Percentiles rank a stretch among this genome's conserved stretches.
Evolutionary conservation across 306 rosid species (phyloP).

Genomic region (Lablab purpureus): DNA sequence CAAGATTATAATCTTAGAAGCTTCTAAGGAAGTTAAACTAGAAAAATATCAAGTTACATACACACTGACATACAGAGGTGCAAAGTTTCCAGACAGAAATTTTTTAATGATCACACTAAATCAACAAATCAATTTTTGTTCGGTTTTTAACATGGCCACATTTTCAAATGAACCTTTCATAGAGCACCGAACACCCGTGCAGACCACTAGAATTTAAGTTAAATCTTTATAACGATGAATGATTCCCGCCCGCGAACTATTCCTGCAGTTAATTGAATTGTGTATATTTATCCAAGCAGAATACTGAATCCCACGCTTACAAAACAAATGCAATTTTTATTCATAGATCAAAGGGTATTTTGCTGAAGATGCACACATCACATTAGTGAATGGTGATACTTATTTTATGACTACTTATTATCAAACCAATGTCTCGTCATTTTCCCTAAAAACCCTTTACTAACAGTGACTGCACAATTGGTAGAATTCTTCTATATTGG

Average conservation of each 20-base stretch:
- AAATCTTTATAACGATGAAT: neutral
- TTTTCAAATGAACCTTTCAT: too few species aligned
- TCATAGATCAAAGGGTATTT: neutral
- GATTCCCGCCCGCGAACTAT: constrained; percentile 8
- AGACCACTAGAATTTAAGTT: neutral
- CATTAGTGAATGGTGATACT: neutral
- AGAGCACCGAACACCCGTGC: too few species aligned
- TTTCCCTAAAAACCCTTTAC: neutral
- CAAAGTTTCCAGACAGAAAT: neutral
- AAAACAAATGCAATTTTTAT: neutral
- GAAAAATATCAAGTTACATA: neutral
- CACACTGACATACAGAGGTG: neutral
- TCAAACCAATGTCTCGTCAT: neutral
- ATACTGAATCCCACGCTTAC: neutral
- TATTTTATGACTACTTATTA: neutral
- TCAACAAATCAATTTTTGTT: neutral
- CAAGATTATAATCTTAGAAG: neutral
- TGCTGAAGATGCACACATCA: neutral
- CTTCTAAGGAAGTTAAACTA: neutral
- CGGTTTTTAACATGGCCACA: neutral
- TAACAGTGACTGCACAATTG: neutral
- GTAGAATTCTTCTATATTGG: neutral
- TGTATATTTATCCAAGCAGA: neutral
- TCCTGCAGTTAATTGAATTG: neutral
- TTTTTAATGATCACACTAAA: neutral